phyloP scores from a whole-genome alignment of 2,329 filamentous ascomycete species.

The Diaporthe destruens region DNA sequence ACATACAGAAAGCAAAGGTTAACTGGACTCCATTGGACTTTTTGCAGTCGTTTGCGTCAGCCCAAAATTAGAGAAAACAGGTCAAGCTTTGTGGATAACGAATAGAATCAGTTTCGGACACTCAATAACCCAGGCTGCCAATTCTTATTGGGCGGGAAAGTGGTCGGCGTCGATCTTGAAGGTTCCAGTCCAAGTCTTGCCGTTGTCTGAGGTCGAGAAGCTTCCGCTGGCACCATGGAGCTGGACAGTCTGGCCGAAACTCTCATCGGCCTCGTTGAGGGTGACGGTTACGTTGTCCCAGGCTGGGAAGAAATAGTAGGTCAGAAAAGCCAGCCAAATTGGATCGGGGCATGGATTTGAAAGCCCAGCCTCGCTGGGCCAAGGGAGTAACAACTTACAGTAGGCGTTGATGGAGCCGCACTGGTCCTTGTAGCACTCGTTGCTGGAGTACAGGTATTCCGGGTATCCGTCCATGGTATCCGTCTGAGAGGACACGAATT shows the following conservation, averaged over 20 bases:
- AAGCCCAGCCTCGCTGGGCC: too few species aligned
- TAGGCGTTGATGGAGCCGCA: conserved; percentile 19
- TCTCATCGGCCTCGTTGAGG: conserved; percentile 11
- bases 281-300: conserved; percentile 20
- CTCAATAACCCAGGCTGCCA: too few species aligned
- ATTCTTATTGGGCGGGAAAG: not conserved
- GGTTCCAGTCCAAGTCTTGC: conserved; percentile 30
- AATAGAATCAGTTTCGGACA: too few species aligned
- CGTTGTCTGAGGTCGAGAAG: conserved; percentile 19
- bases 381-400: not conserved
- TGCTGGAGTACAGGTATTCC: conserved; percentile 2
- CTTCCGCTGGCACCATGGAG: conserved; percentile 5
- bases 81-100: not conserved
- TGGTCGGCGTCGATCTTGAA: conserved; percentile 26
- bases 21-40: not conserved
- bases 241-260: conserved; percentile 9
- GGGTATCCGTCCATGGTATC: conserved; percentile 10
- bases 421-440: conserved; percentile 22
- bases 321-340: not conserved
- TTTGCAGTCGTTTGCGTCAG: too few species aligned
- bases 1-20: not conserved
- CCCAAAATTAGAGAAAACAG: too few species aligned
- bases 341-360: not conserved
- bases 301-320: not conserved
- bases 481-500: conserved; percentile 14